These are phyloP conservation scores for Brassica nigra DNA, from an alignment of 345 rosid species.

Conservation along the genomic window DNA sequence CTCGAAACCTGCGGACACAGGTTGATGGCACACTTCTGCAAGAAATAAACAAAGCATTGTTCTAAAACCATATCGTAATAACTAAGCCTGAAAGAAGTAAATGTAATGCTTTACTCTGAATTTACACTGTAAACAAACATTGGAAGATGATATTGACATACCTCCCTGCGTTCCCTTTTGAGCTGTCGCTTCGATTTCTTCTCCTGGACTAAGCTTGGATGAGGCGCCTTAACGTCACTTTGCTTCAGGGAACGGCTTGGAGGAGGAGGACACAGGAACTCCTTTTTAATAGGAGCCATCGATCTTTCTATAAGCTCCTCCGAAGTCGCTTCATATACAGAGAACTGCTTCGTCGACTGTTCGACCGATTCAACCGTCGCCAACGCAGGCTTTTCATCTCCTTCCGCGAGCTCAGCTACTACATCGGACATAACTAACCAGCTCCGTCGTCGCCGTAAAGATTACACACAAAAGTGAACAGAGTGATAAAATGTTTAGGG, in stretches of 20 bases:
- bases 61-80: not conserved
- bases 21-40: slow-evolving; percentile 56
- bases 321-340: slow-evolving; percentile 43
- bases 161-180: slow-evolving; percentile 82
- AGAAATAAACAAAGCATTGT: not conserved
- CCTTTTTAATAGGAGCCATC: slow-evolving; percentile 77
- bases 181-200: slow-evolving; percentile 95
- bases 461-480: not conserved
- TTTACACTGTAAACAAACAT: too few relatives aligned
- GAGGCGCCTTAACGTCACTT: slow-evolving; percentile 42
- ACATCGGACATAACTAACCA: slow-evolving; percentile 33
- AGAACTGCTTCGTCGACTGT: slow-evolving; percentile 34
- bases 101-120: not conserved
- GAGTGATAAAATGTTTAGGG: slow-evolving; percentile 24
- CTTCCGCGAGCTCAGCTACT: slow-evolving; percentile 24
- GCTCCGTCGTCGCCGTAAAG: slow-evolving; percentile 26
- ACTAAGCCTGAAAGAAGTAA: not conserved
- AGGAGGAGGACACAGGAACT: slow-evolving; percentile 77
- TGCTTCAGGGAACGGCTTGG: slow-evolving; percentile 48
- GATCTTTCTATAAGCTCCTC: slow-evolving; percentile 75
- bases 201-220: slow-evolving; percentile 52
- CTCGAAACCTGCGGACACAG: slow-evolving; percentile 75
- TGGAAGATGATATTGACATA: not conserved
- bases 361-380: not conserved
- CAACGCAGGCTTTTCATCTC: slow-evolving; percentile 19